A percentile compares a stretch with the other conserved stretches of the same genome.
phyloP scores from a whole-genome alignment of 2,329 filamentous ascomycete species.

The Graphium sp. region DNA sequence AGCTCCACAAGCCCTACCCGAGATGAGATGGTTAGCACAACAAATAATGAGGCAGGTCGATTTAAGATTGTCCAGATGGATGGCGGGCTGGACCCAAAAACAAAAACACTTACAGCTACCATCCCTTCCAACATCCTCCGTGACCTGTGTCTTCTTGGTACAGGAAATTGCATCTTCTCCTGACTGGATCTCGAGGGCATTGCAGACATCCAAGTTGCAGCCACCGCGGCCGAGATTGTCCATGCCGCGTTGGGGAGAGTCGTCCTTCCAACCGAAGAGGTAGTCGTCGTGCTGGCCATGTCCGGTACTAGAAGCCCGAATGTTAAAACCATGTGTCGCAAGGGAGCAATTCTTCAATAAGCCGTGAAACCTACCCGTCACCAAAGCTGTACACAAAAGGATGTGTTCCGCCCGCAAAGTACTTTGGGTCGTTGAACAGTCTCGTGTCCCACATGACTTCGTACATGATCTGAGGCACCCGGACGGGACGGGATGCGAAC shows the following conservation, averaged over 20 bases:
- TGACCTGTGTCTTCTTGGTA: constrained; percentile 24
- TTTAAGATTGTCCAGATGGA: too few relatives aligned
- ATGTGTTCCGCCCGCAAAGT: constrained; percentile 6
- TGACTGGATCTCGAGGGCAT: constrained; percentile 25
- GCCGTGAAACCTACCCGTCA: neutral
- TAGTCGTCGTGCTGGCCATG: constrained; percentile 6
- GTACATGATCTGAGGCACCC: constrained; percentile 18
- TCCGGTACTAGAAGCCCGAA: constrained; percentile 1
- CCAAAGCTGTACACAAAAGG: constrained; percentile 5
- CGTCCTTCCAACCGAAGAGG: constrained; percentile 8
- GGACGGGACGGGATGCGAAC: constrained; percentile 25
- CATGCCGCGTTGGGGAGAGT: constrained; percentile 7
- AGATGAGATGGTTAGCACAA: too few relatives aligned
- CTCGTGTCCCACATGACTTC: constrained; percentile 36
- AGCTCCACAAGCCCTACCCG: too few relatives aligned
- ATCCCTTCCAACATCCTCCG: constrained; percentile 28
- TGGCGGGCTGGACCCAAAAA: too few relatives aligned
- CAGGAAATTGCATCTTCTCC: constrained; percentile 27
- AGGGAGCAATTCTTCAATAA: too few relatives aligned
- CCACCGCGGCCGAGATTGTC: constrained; percentile 11
- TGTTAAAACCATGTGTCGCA: neutral
- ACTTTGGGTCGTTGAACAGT: constrained; percentile 13
- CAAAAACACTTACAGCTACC: too few relatives aligned
- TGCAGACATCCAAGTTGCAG: constrained; percentile 28
- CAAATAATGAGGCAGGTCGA: too few relatives aligned